Conservation (phyloP, 1,284 basidiomycete genomes). For the Naganishia albida region DNA sequence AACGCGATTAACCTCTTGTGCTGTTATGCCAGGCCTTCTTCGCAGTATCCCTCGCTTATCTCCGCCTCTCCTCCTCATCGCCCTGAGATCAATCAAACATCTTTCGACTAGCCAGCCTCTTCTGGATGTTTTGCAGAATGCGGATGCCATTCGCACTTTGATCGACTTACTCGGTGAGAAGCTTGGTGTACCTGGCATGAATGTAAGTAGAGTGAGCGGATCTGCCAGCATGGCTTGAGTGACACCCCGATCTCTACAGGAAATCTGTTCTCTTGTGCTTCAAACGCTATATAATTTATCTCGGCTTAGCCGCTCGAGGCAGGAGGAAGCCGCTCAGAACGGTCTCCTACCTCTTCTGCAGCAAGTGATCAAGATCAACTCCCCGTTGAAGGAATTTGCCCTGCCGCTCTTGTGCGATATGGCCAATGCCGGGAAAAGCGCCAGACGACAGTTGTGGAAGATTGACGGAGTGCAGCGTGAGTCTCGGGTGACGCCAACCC, state of each 20-base stretch:
- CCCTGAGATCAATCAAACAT: conserved; percentile 94
- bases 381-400: conserved; percentile 93
- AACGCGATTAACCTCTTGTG: no score
- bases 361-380: conserved; percentile 79
- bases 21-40: conserved; percentile 64
- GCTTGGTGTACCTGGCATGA: conserved; percentile 73
- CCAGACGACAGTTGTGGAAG: conserved; percentile 82
- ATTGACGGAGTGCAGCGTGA: conserved; percentile 69
- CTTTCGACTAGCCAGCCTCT: conserved; percentile 87
- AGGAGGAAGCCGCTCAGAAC: conserved; percentile 94
- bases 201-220: conserved; percentile 60
- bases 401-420: conserved; percentile 94
- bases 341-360: conserved; percentile 90
- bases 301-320: conserved; percentile 85
- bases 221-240: neutral
- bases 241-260: conserved; percentile 58
- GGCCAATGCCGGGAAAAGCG: conserved; percentile 87
- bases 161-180: conserved; percentile 80
- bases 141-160: conserved; percentile 89
- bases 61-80: conserved; percentile 77
- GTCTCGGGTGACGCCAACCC: conserved; percentile 24
- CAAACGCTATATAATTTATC: conserved; percentile 94
- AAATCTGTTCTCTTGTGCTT: conserved; percentile 79
- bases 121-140: conserved; percentile 91
- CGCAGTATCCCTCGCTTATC: conserved; percentile 80